A percentile compares a stretch with the other conserved stretches of the same genome.
phyloP scores from a whole-genome alignment of 2,329 filamentous ascomycete genomes.

The Alternaria incomplexa region DNA sequence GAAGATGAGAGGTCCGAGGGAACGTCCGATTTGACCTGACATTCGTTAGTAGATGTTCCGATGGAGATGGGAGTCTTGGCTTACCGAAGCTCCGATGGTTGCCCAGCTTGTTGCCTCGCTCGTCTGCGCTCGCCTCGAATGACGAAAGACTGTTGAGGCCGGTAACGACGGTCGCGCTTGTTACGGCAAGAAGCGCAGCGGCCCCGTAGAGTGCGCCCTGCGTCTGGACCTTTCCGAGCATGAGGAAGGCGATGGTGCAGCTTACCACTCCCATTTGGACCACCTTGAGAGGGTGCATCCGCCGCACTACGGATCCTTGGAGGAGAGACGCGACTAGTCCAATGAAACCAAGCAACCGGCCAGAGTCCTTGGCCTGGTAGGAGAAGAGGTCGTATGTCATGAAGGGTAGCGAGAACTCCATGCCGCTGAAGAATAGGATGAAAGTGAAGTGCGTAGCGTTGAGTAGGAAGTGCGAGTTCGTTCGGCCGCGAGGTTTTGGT shows the following conservation, averaged over 20 bases:
- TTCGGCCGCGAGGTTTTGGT: constrained; percentile 55
- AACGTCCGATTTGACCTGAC: constrained; percentile 83
- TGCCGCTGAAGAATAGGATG: constrained; percentile 94
- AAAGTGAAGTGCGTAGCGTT: constrained; percentile 89
- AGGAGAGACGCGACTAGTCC: constrained; percentile 90
- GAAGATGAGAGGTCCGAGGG: constrained; percentile 86
- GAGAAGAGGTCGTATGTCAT: constrained; percentile 95
- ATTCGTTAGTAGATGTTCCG: constrained; percentile 16
- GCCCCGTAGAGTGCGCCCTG: constrained; percentile 78
- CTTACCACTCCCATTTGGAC: constrained; percentile 80
- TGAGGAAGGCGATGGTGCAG: constrained; percentile 79
- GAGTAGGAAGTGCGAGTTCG: constrained; percentile 82
- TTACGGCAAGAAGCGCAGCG: constrained; percentile 83
- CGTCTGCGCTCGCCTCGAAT: constrained; percentile 80
- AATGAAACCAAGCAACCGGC: constrained; percentile 85
- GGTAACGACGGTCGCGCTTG: constrained; percentile 92
- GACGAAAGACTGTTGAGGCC: constrained; percentile 90
- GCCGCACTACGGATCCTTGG: constrained; percentile 88
- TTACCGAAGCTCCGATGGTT: constrained; percentile 71
- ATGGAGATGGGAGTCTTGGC: constrained; percentile 7
- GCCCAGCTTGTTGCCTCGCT: constrained; percentile 86
- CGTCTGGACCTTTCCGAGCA: constrained; percentile 74
- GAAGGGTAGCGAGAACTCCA: constrained; percentile 97
- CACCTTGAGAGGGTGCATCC: constrained; percentile 78
- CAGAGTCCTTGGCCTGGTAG: constrained; percentile 80